A percentile compares a stretch with the other conserved stretches of the same genome.
Conservation (phyloP, 768 basidiomycete species). For the Termitomyces sp. region DNA sequence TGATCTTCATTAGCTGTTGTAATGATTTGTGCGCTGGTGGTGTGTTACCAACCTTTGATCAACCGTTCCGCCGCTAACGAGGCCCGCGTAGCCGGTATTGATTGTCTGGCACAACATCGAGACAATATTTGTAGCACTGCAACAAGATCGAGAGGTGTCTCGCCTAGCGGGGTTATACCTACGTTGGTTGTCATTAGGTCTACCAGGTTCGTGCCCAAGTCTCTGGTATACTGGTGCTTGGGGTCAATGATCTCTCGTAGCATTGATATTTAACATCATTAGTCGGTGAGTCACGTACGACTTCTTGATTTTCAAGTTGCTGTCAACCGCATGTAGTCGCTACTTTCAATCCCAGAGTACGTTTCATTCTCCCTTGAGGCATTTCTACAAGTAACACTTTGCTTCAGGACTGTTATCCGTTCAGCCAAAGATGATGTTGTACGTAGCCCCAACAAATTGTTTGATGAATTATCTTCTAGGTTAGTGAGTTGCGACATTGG, state of each 20-base stretch:
- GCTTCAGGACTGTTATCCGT: neutral
- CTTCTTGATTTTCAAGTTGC: neutral
- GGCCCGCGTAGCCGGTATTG: neutral
- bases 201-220: neutral
- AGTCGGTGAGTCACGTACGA: neutral
- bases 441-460: slow-evolving; percentile 4
- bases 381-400: neutral
- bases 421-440: neutral
- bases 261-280: neutral
- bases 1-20: neutral
- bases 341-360: neutral
- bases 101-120: neutral
- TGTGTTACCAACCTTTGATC: neutral
- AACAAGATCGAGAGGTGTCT: slow-evolving; percentile 11
- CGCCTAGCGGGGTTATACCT: slow-evolving; percentile 4
- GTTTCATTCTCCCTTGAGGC: neutral
- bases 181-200: slow-evolving; percentile 1
- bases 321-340: neutral
- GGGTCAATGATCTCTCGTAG: neutral
- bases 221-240: neutral
- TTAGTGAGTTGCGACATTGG: slow-evolving; percentile 19
- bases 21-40: slow-evolving; percentile 10
- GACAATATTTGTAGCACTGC: neutral
- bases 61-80: neutral
- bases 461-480: slow-evolving; percentile 76